phyloP scores from a whole-genome alignment of 176 grass and related monocot species.

The Raddia distichophylla region DNA sequence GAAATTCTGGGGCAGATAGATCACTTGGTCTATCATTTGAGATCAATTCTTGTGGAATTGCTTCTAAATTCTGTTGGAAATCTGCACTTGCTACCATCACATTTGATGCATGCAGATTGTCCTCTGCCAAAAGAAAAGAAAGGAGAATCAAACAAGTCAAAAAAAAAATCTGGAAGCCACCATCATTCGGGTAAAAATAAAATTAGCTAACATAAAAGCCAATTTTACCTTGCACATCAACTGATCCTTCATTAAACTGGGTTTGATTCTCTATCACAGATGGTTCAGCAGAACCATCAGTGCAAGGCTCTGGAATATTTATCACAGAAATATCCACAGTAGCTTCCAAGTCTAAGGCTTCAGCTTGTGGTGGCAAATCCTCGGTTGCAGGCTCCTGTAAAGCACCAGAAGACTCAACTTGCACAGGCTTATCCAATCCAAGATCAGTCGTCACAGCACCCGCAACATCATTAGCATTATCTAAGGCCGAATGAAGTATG shows the following conservation, averaged over 20 bases:
- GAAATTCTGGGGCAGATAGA: slow-evolving; percentile 55
- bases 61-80: slow-evolving; percentile 47
- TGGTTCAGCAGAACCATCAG: slow-evolving; percentile 40
- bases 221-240: slow-evolving; percentile 60
- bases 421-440: slow-evolving; percentile 33
- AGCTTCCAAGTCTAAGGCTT: slow-evolving; percentile 37
- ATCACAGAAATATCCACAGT: slow-evolving; percentile 20
- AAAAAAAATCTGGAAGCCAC: neutral
- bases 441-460: slow-evolving; percentile 28
- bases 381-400: slow-evolving; percentile 16
- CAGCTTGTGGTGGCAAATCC: slow-evolving; percentile 22
- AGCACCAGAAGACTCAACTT: slow-evolving; percentile 48
- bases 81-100: slow-evolving; percentile 34
- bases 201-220: slow-evolving; percentile 8
- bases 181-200: slow-evolving; percentile 6
- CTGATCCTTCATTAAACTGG: slow-evolving; percentile 36
- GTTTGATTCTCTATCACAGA: slow-evolving; percentile 24
- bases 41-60: slow-evolving; percentile 36
- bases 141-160: slow-evolving; percentile 25
- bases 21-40: slow-evolving; percentile 49
- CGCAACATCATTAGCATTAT: slow-evolving; percentile 47
- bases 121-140: slow-evolving; percentile 27
- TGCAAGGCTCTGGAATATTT: slow-evolving; percentile 23
- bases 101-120: slow-evolving; percentile 41
- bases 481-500: slow-evolving; percentile 36